These are phyloP conservation scores for Cairneyella variabilis DNA, from an alignment of 495 filamentous ascomycete genomes.

Conservation along the genomic window DNA sequence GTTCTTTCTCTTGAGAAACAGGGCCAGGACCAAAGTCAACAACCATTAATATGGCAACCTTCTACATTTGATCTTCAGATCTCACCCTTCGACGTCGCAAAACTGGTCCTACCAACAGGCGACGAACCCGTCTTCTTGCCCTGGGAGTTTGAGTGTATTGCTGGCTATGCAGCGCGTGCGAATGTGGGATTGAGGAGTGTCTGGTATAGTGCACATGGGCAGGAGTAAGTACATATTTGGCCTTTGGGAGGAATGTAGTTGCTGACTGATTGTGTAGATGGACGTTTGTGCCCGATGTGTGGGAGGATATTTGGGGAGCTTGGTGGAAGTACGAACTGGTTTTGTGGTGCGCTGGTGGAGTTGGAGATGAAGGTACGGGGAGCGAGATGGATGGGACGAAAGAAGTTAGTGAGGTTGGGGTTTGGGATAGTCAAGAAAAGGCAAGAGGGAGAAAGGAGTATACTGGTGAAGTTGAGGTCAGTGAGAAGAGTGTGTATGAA, in stretches of 20 bases:
- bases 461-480: too few species aligned
- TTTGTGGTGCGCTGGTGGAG: background rate
- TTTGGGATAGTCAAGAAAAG: too few species aligned
- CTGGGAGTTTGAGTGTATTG: background rate
- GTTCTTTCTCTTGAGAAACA: background rate
- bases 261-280: background rate
- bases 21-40: background rate
- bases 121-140: background rate
- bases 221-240: background rate
- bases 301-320: background rate
- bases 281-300: background rate
- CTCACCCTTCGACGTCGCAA: background rate
- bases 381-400: too few species aligned
- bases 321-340: background rate
- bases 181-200: conserved; percentile 1
- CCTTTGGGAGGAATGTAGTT: background rate
- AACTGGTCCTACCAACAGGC: background rate
- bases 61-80: background rate
- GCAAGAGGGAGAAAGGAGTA: too few species aligned
- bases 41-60: background rate
- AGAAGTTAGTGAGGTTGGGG: too few species aligned
- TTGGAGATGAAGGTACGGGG: too few species aligned
- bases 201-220: conserved; percentile 1
- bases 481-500: too few species aligned
- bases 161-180: background rate